Evolutionary conservation across 441 rosid species (phyloP), one percentile per base, ranked within the genome.

Genomic region (Aquilaria agallochum): DNA sequence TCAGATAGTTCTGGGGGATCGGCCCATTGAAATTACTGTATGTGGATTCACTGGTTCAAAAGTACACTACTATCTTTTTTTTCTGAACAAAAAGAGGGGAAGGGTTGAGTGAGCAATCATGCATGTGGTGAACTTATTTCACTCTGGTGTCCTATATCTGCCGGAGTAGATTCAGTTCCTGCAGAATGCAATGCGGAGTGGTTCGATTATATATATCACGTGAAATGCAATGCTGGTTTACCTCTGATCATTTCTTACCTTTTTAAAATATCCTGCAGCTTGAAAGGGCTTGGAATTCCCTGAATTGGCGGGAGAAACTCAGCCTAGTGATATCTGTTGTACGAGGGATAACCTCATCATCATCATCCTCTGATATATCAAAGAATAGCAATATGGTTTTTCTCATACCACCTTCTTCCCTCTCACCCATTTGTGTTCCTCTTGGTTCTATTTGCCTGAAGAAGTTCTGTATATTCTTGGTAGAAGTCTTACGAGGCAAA

Each of bases 21-120:
- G 96, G 14, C 97, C 96, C 2, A 87, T 90, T 55, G 97, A 93
- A 69, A 87, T 90, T 56, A 90, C 95, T 10, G 98, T 82, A 74
- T 8, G 63, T 53, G 27, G n/a, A 42, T 66, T 54, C 5, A 36
- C 42, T 36, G 42, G 42, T 36, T 8, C 42, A 36, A 36, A 36
- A 36, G 42, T 36, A 4, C 7, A 36, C 42, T 36, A 8, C 42
- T 36, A 36, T 36, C 5, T 36, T 36, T 36, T 36, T 36, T 36
- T 20, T 20, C 27, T 20, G 27, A 3, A 36, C 2, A 36, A 36
- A 36, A 2, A 36, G 42, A 36, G 42, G 42, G 42, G 7, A 36
- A 8, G 42, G 42, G 42, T 36, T 36, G 42, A 36, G 42, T 8
- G 7, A 4, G 42, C 42, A 36, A 8, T 36, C 7, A 8, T 36